Base-by-base conservation (phyloP, 2,329 filamentous ascomycete genomes). In the Madurella fahalii region DNA sequence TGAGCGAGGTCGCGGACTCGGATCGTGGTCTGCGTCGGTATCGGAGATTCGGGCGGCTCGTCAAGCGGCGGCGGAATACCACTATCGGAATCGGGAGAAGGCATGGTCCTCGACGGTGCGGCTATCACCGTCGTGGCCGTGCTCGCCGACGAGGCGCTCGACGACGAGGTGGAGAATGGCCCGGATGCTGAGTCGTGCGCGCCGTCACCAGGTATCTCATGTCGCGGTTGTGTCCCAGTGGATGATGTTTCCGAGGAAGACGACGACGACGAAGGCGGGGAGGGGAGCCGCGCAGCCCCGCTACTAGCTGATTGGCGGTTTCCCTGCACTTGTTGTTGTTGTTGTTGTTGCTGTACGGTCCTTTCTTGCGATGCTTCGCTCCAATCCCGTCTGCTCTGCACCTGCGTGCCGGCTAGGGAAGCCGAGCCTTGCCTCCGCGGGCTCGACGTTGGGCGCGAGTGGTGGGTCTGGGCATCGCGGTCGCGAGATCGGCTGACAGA, bases 1-100 rank as follows among this genome's bases (percentile, higher is more conserved):
- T 99, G 94, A 41, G 87, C 87, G 47, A 99, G 77, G 69, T 96
- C 91, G 65, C 89, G 88, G 42, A 99, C 85, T 68, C 89, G 87
- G 66, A 97, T 89, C 3, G 80, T 79, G 11, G 71, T 75, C 50
- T 80, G 77, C 50, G 72, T 68, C 54, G 72, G 70, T 9, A 68
- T 67, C 17, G 71, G 67, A 2, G 73, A 68, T 51, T 70, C 66
- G 65, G 50, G 69, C 7, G 54, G 34, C 64, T 48, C 50, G 40
- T 58, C 47, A 40, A 53, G 64, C 61, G 34, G 65, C 57, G 40
- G 65, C 37, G 53, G 66, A 41, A 65, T 63, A 7, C 56, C 63
- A 50, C 61, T 56, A 54, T 74, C 68, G 56, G 70, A 72, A 41
- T 65, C 66, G 7, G 71, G 69, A 48, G 72, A 73, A 0, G 72